Conservation (phyloP, 768 basidiomycete species). For the Collybiopsis confluens region DNA sequence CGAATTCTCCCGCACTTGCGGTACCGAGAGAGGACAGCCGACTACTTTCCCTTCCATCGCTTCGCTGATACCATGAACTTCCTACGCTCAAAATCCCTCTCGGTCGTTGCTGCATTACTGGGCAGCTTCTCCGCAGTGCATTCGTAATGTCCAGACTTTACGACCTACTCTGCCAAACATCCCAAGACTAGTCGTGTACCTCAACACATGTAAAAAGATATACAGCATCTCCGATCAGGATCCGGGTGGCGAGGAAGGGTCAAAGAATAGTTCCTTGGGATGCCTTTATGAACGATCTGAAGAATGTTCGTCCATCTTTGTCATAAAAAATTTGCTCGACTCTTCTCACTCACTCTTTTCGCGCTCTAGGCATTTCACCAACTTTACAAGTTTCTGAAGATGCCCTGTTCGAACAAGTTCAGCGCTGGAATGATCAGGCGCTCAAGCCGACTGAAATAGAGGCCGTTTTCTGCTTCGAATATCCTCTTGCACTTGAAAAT, state of each 20-base stretch:
- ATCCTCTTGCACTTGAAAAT: neutral
- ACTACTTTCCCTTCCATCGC: too few relatives aligned
- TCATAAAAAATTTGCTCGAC: neutral
- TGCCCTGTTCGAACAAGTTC: neutral
- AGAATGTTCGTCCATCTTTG: neutral
- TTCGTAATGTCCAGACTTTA: too few relatives aligned
- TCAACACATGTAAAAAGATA: too few relatives aligned
- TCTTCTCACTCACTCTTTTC: neutral
- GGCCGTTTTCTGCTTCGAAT: slow-evolving; percentile 5
- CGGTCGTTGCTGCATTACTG: too few relatives aligned
- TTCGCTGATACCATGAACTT: too few relatives aligned
- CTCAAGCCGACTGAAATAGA: neutral
- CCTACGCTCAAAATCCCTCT: too few relatives aligned
- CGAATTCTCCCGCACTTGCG: neutral
- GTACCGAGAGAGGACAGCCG: too few relatives aligned
- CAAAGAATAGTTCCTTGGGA: neutral
- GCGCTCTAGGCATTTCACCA: neutral
- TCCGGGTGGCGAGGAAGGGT: too few relatives aligned
- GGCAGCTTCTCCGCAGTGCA: too few relatives aligned
- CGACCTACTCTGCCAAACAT: too few relatives aligned
- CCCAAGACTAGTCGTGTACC: too few relatives aligned
- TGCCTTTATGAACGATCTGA: neutral
- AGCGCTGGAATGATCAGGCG: slow-evolving; percentile 2
- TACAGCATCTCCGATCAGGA: too few relatives aligned
- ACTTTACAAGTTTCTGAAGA: neutral